Conservation (phyloP, 768 basidiomycete genomes). For the Psilocybe subaeruginosa region DNA sequence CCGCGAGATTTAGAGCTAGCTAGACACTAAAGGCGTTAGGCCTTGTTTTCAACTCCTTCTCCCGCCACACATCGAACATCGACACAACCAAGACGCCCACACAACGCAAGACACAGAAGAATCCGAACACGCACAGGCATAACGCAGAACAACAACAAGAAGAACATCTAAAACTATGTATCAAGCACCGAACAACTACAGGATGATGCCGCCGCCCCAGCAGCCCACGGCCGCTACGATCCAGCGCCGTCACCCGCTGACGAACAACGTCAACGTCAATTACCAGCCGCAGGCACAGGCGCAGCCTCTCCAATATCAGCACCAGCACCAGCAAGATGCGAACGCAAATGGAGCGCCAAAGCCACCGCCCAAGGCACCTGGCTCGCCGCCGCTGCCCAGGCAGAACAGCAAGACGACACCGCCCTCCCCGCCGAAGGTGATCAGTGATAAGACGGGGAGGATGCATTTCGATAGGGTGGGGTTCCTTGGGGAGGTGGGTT, state of each 20-base stretch:
- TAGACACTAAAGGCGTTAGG: slow-evolving; percentile 45
- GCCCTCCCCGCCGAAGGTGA: slow-evolving; percentile 79
- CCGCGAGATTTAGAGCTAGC: background rate
- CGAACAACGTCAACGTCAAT: slow-evolving; percentile 38
- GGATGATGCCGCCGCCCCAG: slow-evolving; percentile 26
- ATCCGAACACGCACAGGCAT: slow-evolving; percentile 1
- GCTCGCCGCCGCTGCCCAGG: slow-evolving; percentile 72
- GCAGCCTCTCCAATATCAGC: slow-evolving; percentile 1
- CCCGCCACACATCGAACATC: no score
- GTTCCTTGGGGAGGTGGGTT: slow-evolving; percentile 86
- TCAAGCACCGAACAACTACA: slow-evolving; percentile 34
- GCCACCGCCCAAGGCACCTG: slow-evolving; percentile 41
- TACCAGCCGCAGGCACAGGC: slow-evolving; percentile 10
- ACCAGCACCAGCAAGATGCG: slow-evolving; percentile 3
- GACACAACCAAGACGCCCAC: background rate
- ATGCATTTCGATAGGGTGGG: slow-evolving; percentile 72
- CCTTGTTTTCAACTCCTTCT: slow-evolving; percentile 21
- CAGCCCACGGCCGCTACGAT: slow-evolving; percentile 18
- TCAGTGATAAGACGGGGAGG: slow-evolving; percentile 61
- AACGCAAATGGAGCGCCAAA: slow-evolving; percentile 31
- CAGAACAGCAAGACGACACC: slow-evolving; percentile 85
- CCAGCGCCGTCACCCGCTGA: slow-evolving; percentile 42
- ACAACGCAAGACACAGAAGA: no score
- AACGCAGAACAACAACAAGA: background rate
- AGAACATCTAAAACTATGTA: slow-evolving; percentile 29